Evolutionary conservation across 2,329 filamentous ascomycete genomes (phyloP), one percentile per base, ranked within the genome.

Genomic region (Tolypocladium cylindrosporum): DNA sequence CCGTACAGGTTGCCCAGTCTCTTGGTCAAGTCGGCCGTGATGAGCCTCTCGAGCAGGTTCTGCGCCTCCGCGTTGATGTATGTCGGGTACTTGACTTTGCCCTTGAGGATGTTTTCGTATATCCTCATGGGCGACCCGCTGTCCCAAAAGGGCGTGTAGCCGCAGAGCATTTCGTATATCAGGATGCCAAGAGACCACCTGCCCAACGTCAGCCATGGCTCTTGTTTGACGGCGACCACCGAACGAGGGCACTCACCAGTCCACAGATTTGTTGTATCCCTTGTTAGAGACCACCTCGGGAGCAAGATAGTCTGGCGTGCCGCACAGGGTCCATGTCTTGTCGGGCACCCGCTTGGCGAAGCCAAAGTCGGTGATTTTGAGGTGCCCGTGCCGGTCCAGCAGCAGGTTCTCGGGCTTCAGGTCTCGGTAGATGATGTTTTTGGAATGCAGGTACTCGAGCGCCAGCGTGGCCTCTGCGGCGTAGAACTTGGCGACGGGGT

Each of bases 91-190:
- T 97, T 97, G 74, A 99, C 90, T 67, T 89, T 88, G 60, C 93
- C 94, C 69, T 91, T 92, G 63, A 99, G 83, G 68, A 99, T 99
- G 72, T 99, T 99, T 78, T 99, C 94, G 77, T 99, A 99, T 69
- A 99, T 99, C 76, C 96, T 97, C 85, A 99, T 96, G 3, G 94
- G 93, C 51, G 91, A 96, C 57, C 93, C 94, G 67, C 90, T 90
- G 72, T 99, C 94, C 93, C 94, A 99, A 79, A 99, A 99, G 6
- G 94, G 94, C 6, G 94, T 99, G 75, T 97, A 99, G 36, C 94
- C 94, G 71, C 94, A 97, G 42, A 99, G 84, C 94, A 99, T 99
- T 80, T 99, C 94, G 73, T 97, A 99, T 72, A 99, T 97, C 66
- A 99, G 79, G 70, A 99, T 97, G 52, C 94, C 94, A 59, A 99